These are phyloP conservation scores for Fusarium mangiferae DNA, from an alignment of 2,329 filamentous ascomycete genomes.

Conservation along the genomic window DNA sequence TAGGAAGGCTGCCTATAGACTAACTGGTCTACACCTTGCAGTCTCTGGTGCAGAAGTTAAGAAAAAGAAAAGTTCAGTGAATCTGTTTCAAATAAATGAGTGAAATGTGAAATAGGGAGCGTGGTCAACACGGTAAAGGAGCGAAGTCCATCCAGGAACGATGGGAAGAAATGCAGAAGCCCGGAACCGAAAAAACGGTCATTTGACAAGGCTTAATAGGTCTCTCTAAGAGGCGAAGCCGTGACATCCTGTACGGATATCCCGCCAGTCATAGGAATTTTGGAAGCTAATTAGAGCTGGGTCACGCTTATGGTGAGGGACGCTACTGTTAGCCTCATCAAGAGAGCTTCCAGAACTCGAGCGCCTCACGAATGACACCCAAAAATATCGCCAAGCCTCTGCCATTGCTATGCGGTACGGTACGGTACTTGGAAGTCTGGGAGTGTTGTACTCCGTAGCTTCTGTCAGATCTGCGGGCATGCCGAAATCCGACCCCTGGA, in stretches of 20 bases:
- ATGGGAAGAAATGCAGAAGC: background rate
- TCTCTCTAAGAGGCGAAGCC: conserved; percentile 1
- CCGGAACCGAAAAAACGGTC: background rate
- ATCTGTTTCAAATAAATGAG: background rate
- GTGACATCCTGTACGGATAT: conserved; percentile 9
- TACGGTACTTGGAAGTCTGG: background rate
- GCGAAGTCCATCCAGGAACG: conserved; percentile 5
- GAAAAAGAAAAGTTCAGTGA: background rate
- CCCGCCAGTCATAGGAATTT: conserved; percentile 2
- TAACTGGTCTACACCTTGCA: background rate
- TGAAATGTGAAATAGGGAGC: conserved; percentile 12
- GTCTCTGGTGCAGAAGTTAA: background rate
- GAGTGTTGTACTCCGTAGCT: conserved; percentile 2
- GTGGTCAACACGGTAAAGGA: conserved; percentile 24
- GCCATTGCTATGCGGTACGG: background rate
- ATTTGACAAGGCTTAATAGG: conserved; percentile 14
- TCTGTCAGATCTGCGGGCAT: conserved; percentile 30
- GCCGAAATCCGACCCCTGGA: conserved; percentile 38
- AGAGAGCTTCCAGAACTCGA: conserved; percentile 3
- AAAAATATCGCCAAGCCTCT: conserved; percentile 24
- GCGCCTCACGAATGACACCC: conserved; percentile 11
- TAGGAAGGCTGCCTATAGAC: background rate
- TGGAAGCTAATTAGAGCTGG: background rate
- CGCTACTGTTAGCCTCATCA: background rate
- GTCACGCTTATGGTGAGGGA: background rate